Conservation (phyloP, 495 filamentous ascomycete species). For the Coniosporium apollinis region DNA sequence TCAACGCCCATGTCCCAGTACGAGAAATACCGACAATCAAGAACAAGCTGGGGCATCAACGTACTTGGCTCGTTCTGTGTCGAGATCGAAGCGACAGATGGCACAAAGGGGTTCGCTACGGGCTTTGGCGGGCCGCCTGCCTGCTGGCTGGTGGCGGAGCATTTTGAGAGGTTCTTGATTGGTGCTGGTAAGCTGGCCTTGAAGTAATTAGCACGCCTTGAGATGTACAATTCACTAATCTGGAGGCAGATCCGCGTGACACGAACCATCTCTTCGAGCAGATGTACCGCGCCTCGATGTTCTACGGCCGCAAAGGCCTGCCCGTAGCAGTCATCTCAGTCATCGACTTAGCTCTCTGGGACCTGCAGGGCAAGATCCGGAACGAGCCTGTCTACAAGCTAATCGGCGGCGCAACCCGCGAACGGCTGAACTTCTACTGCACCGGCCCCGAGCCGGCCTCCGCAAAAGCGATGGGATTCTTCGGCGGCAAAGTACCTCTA, state of each 20-base stretch:
- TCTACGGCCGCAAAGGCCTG: conserved; percentile 85
- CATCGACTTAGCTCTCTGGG: conserved; percentile 84
- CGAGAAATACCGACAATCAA: conserved; percentile 68
- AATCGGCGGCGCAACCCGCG: conserved; percentile 71
- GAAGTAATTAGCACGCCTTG: neutral
- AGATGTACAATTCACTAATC: neutral
- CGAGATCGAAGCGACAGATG: conserved; percentile 79
- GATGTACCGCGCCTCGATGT: conserved; percentile 91
- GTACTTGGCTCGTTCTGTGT: conserved; percentile 85
- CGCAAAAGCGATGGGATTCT: conserved; percentile 71
- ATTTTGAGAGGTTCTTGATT: conserved; percentile 80
- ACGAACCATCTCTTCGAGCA: conserved; percentile 82
- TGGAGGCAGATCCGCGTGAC: conserved; percentile 54
- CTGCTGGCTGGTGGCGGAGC: conserved; percentile 81
- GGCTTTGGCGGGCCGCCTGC: conserved; percentile 87
- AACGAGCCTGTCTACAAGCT: conserved; percentile 89
- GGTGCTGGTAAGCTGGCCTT: conserved; percentile 39
- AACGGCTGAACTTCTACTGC: conserved; percentile 80
- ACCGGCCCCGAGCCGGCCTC: conserved; percentile 69
- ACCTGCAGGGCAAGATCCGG: conserved; percentile 74
- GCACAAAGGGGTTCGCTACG: conserved; percentile 80
- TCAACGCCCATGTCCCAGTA: conserved; percentile 81
- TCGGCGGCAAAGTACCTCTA: conserved; percentile 73
- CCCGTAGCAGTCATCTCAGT: conserved; percentile 83
- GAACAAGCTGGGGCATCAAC: conserved; percentile 92